Evolutionary conservation across 129 eudicot genomes (phyloP).

Genomic region (Flaveria trinervia): DNA sequence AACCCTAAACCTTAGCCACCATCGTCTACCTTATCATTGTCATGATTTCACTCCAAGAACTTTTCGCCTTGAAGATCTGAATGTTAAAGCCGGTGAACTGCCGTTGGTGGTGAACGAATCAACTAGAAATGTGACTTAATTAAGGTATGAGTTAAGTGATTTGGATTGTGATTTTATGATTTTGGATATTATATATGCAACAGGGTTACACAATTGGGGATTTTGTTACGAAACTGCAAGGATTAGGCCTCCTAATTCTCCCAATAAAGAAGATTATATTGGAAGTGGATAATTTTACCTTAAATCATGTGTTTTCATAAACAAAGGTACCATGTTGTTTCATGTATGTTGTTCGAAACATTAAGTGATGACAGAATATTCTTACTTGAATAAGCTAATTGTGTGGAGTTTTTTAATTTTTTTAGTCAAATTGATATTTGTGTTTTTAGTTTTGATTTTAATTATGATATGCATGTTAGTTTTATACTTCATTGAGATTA

Average conservation of each 20-base stretch:
- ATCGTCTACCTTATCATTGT: too few relatives aligned
- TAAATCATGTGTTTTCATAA: too few relatives aligned
- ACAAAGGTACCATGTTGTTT: conserved; percentile 23
- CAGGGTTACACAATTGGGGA: not conserved
- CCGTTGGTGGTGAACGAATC: conserved; percentile 7
- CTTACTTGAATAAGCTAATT: not conserved
- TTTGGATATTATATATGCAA: not conserved
- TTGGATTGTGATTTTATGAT: not conserved
- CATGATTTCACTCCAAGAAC: too few relatives aligned
- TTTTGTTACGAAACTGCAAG: conserved; percentile 73
- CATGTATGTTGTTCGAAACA: not conserved
- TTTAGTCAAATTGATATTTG: too few relatives aligned
- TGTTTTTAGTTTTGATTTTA: too few relatives aligned
- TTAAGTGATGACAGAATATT: not conserved
- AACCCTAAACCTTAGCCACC: too few relatives aligned
- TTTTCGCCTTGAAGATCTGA: too few relatives aligned
- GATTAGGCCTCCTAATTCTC: conserved; percentile 66
- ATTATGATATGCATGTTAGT: too few relatives aligned
- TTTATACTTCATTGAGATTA: too few relatives aligned
- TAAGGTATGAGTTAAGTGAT: conserved; percentile 49
- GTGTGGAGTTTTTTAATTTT: too few relatives aligned
- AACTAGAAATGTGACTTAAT: conserved; percentile 26
- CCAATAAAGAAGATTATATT: conserved; percentile 46
- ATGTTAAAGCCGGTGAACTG: too few relatives aligned
- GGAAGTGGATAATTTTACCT: too few relatives aligned